Evolutionary conservation across 2,329 filamentous ascomycete genomes (phyloP).

Genomic region (Arthrobotrys iridis): DNA sequence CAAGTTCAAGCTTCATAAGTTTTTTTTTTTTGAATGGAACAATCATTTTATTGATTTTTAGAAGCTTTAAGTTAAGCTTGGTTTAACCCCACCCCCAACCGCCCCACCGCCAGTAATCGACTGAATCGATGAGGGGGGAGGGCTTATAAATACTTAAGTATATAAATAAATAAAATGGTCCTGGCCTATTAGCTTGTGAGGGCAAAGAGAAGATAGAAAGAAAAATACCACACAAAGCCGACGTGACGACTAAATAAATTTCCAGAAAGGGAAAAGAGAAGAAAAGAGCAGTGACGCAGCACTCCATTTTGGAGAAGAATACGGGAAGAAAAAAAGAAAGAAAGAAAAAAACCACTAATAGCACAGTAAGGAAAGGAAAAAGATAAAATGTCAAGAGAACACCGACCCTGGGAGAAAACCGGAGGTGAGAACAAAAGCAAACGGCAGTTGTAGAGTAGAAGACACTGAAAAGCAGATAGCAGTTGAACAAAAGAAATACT

Average conservation of each 20-base stretch:
- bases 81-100: no score
- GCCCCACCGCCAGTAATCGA: no score
- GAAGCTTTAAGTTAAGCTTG: no score
- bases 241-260: constrained; percentile 16
- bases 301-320: constrained; percentile 12
- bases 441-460: constrained; percentile 5
- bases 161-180: constrained; percentile 16
- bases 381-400: constrained; percentile 29
- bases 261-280: constrained; percentile 18
- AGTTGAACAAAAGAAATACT: neutral
- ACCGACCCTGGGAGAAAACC: constrained; percentile 50
- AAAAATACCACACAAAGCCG: constrained; percentile 12
- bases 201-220: neutral
- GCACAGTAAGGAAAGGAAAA: constrained; percentile 3
- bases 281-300: constrained; percentile 17
- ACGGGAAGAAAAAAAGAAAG: neutral
- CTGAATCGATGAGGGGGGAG: no score
- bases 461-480: neutral
- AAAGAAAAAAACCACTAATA: constrained; percentile 5
- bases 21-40: no score
- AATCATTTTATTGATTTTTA: no score
- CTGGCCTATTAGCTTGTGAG: constrained; percentile 29
- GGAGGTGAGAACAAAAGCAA: constrained; percentile 37
- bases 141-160: no score
- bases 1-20: no score